Evolutionary conservation across 768 basidiomycete species (phyloP).

Genomic region (Phaeolepiota aurea): DNA sequence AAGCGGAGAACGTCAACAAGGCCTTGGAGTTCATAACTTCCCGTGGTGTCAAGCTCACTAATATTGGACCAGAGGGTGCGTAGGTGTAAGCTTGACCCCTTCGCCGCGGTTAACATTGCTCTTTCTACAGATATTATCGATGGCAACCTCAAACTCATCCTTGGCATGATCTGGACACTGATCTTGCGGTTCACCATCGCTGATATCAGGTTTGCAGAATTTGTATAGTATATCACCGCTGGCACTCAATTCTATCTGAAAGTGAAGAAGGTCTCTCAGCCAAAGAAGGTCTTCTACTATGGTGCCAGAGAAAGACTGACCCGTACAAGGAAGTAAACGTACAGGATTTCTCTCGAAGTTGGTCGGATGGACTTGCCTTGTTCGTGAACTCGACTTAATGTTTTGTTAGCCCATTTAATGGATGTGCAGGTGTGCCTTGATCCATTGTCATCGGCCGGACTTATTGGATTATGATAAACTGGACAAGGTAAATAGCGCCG

Average conservation of each 20-base stretch:
- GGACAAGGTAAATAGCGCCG: constrained; percentile 51
- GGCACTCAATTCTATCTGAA: constrained; percentile 8
- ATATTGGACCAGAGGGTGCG: constrained; percentile 92
- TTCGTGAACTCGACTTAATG: constrained; percentile 30
- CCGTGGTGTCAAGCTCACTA: constrained; percentile 90
- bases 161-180: constrained; percentile 99
- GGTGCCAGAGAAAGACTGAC: constrained; percentile 96
- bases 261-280: constrained; percentile 99
- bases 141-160: constrained; percentile 94
- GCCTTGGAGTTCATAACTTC: constrained; percentile 94
- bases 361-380: constrained; percentile 95
- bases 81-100: too few species aligned
- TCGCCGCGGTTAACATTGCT: not conserved
- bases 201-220: constrained; percentile 75
- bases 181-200: constrained; percentile 97
- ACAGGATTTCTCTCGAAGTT: constrained; percentile 87
- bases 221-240: not conserved
- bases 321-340: constrained; percentile 90
- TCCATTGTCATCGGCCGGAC: constrained; percentile 96
- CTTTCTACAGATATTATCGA: constrained; percentile 83
- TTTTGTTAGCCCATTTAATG: constrained; percentile 4
- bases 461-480: constrained; percentile 83
- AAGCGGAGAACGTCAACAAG: constrained; percentile 97
- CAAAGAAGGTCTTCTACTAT: constrained; percentile 92
- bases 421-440: constrained; percentile 77